phyloP scores from a whole-genome alignment of 129 eudicot genomes.

The Tagetes patula region DNA sequence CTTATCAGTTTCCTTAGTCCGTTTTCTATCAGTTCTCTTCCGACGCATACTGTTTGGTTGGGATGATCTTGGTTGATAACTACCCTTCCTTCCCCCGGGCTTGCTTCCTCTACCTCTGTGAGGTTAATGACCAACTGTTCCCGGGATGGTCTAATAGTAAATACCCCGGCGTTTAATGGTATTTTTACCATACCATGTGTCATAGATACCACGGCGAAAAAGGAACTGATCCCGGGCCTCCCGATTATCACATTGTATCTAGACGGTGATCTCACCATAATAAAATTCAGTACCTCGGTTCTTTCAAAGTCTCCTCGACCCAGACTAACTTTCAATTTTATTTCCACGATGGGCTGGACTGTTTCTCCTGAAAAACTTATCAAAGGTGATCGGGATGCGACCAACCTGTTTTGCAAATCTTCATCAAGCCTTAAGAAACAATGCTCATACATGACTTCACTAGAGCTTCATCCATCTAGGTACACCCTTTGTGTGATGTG shows the following conservation, averaged over 20 bases:
- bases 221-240: neutral
- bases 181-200: neutral
- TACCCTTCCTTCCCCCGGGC: neutral
- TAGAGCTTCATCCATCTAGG: neutral
- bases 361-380: too few relatives aligned
- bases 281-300: too few relatives aligned
- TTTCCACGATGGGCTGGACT: too few relatives aligned
- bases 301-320: too few relatives aligned
- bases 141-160: neutral
- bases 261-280: too few relatives aligned
- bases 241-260: neutral
- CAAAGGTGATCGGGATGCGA: too few relatives aligned
- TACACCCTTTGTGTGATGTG: too few relatives aligned
- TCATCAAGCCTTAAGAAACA: too few relatives aligned
- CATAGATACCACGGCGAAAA: neutral
- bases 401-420: too few relatives aligned
- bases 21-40: neutral
- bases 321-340: too few relatives aligned
- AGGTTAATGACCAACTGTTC: neutral
- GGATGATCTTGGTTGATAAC: neutral
- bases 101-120: neutral
- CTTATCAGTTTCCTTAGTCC: neutral
- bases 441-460: too few relatives aligned
- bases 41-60: too few relatives aligned
- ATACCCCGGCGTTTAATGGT: neutral